These are phyloP conservation scores for Warburgia ugandensis DNA, from an alignment of 164 flowering plant species.

Conservation along the genomic window DNA sequence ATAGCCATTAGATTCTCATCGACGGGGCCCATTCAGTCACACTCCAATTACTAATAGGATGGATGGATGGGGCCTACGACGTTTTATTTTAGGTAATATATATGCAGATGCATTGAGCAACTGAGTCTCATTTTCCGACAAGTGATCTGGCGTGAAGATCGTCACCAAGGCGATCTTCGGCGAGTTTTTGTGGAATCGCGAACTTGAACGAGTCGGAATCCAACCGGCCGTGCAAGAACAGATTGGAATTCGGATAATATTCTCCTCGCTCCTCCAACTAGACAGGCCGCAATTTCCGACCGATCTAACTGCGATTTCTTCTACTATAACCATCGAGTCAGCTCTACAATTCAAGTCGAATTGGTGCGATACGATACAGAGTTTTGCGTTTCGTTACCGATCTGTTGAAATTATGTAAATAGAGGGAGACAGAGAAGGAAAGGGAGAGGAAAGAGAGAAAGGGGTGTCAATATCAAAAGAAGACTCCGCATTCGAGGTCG, in stretches of 20 bases:
- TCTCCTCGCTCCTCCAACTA: slow-evolving; percentile 92
- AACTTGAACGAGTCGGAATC: slow-evolving; percentile 65
- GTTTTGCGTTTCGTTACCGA: slow-evolving; percentile 4
- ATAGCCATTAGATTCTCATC: no score
- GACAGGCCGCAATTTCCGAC: slow-evolving; percentile 75
- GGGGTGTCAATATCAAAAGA: slow-evolving; percentile 26
- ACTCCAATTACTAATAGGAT: no score
- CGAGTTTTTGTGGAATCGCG: slow-evolving; percentile 40
- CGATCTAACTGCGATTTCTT: slow-evolving; percentile 25
- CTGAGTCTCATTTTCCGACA: slow-evolving; percentile 51
- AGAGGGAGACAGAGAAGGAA: slow-evolving; percentile 25
- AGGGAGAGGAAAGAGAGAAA: slow-evolving; percentile 36
- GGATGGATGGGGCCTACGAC: no score
- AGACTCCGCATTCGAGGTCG: slow-evolving; percentile 45
- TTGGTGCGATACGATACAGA: background rate
- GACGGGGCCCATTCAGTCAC: no score
- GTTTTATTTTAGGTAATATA: no score
- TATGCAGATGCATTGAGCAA: no score
- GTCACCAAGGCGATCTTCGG: slow-evolving; percentile 49
- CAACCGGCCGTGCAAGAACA: slow-evolving; percentile 64
- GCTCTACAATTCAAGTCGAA: background rate
- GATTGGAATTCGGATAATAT: slow-evolving; percentile 54
- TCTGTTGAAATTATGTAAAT: slow-evolving; percentile 20
- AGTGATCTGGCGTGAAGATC: slow-evolving; percentile 43
- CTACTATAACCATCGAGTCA: slow-evolving; percentile 8